Evolutionary conservation across 805 yeast species (phyloP).

Genomic region (Myxozyma monticola): DNA sequence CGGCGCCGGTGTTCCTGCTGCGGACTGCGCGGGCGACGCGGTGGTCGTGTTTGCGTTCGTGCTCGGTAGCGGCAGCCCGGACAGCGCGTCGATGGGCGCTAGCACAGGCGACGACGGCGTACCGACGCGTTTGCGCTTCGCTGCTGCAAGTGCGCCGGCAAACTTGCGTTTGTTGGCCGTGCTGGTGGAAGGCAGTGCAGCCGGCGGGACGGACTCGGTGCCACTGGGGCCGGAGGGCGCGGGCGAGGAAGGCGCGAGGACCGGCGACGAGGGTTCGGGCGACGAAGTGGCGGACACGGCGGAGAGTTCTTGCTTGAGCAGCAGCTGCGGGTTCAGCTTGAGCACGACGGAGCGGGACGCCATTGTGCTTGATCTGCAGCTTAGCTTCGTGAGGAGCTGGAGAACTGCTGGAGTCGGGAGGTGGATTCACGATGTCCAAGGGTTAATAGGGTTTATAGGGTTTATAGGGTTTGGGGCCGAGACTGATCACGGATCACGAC

Average conservation of each 20-base stretch:
- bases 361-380: no score
- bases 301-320: conserved; percentile 15
- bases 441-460: no score
- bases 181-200: neutral
- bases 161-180: conserved; percentile 4
- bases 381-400: no score
- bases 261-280: conserved; percentile 12
- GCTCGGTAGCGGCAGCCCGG: no score
- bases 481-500: no score
- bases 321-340: conserved; percentile 22
- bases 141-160: neutral
- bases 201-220: conserved; percentile 3
- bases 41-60: neutral
- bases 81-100: conserved; percentile 8
- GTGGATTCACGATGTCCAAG: no score
- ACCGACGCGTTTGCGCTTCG: conserved; percentile 14
- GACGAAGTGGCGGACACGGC: conserved; percentile 10
- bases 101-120: conserved; percentile 22
- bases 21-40: conserved; percentile 8
- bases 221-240: conserved; percentile 12
- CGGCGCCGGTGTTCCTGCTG: conserved; percentile 4
- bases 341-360: conserved; percentile 17
- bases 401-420: no score
- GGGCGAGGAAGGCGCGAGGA: conserved; percentile 14
- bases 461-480: no score